Evolutionary conservation across 495 filamentous ascomycete genomes (phyloP), one percentile per base, ranked within the genome.

Genomic region (Achaetomiella virescens): DNA sequence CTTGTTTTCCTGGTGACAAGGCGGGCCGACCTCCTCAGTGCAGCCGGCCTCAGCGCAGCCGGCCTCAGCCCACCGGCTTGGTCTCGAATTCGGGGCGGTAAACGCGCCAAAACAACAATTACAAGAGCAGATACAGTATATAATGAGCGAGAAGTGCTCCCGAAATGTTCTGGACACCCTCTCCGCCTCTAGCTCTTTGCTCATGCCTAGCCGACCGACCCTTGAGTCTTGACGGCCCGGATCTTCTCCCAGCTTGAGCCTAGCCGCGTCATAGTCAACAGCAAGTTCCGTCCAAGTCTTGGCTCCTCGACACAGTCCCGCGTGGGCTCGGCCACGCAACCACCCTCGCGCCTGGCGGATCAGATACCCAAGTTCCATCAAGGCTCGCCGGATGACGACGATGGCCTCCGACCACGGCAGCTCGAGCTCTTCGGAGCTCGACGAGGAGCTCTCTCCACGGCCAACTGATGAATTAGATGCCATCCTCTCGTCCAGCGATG

Each of bases 351-450:
- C 20, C 43, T 42, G 9, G 20, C 36, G 21, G n/a, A 31, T 4
- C 14, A 29, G 15, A 20, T 29, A 31, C 43, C 27, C 5, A 2
- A n/a, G 1, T 44, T 18, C 21, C 14, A n/a, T 14, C 36, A 37
- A 10, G 9, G 18, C 20, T 42, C 8, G 36, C 8, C 18, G 6
- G 29, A 58, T 52, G 48, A 65, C 42, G 45, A 36, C 52, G 25
- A 55, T 57, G 54, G 38, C 18, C 15, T 42, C 54, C 53, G 46
- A 57, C 18, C 12, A 37, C 54, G 54, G 29, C 31, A 46, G 38
- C 36, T 57, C 41, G 12, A 42, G 35, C 37, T 58, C 48, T 10
- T 51, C 54, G 35, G 60, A 60, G 12, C 48, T 37, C 11, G 56
- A 49, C 17, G 41, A 31, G 9, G 50, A 35, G 40, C 25, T 24